Base-by-base conservation (phyloP, 129 eudicot genomes). In the Logfia minima region DNA sequence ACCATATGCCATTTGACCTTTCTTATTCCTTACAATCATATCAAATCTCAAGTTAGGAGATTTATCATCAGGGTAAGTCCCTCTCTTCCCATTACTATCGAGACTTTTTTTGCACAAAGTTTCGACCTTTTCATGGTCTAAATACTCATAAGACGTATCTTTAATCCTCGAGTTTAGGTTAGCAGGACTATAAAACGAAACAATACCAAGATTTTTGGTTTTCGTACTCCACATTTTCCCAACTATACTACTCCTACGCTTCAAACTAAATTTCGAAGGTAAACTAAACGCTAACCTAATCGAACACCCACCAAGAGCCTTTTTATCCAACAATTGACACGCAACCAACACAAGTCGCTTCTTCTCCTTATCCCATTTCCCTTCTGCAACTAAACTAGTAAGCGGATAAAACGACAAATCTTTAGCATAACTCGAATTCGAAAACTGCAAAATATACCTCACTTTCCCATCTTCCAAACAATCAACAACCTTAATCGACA, bases 221-320 rank as follows among this genome's bases (percentile, higher is more conserved):
- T 80, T 81, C 14, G 76, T 85, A 74, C 92, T 94, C 99, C 99
- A 94, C 74, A 94, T 80, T 77, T 85, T 84, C 66, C 99, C 99
- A 21, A 87, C 87, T 28, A 91, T 73, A 65, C 69, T 48, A 83
- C 93, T 94, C 86, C 96, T 81, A 37, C 71, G 80, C 65, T 84
- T 89, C 72, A 94, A n/a, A 24, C 89, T 81, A 78, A 88, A 77
- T 19, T 35, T 41, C 21, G 85, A 71, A 45, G 96, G 92, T 13
- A 89, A 75, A 68, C 93, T 88, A 81, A 94, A 85, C 53, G 84
- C 89, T 84, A 94, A 68, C 82, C 99, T 85, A 34, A 89, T 76
- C 35, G 87, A 84, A 68, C 98, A 94, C 23, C 83, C 92, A 31
- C 86, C 88, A 75, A 87, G 77, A 34, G 78, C 79, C 61, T 71